Percentiles rank a stretch among this genome's conserved stretches.
Evolutionary conservation across 2,329 filamentous ascomycete genomes (phyloP).

Genomic region (Metarhizium brunneum): DNA sequence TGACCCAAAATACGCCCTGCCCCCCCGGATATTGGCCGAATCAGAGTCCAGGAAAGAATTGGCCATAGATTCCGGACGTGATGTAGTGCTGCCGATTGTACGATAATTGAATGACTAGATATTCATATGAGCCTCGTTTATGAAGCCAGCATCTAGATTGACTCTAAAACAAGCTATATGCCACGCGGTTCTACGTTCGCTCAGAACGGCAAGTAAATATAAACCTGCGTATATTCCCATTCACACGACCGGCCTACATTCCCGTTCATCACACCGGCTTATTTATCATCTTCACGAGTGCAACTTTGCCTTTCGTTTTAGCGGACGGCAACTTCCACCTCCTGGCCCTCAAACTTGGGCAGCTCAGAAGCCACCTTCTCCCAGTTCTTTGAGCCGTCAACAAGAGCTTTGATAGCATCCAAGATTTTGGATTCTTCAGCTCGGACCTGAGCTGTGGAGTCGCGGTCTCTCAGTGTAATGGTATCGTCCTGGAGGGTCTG

Average conservation of each 20-base stretch:
- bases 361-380: slow-evolving; percentile 65
- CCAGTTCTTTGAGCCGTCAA: slow-evolving; percentile 45
- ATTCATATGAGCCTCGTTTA: neutral
- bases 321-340: slow-evolving; percentile 36
- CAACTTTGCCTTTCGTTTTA: slow-evolving; percentile 10
- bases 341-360: slow-evolving; percentile 77
- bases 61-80: neutral
- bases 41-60: too few relatives aligned
- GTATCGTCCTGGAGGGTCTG: slow-evolving; percentile 83
- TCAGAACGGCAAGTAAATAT: neutral
- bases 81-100: neutral
- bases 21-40: too few relatives aligned
- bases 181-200: neutral
- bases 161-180: neutral
- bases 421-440: slow-evolving; percentile 73
- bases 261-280: neutral
- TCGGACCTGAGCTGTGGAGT: slow-evolving; percentile 84
- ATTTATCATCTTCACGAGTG: neutral
- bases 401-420: slow-evolving; percentile 55
- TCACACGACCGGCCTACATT: neutral
- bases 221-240: neutral
- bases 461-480: slow-evolving; percentile 81
- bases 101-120: neutral
- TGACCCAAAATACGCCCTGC: too few relatives aligned
- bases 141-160: neutral